Evolutionary conservation across 305 asterid species (phyloP), one percentile per base, ranked within the genome.

Genomic region (Fraxinus nigra): DNA sequence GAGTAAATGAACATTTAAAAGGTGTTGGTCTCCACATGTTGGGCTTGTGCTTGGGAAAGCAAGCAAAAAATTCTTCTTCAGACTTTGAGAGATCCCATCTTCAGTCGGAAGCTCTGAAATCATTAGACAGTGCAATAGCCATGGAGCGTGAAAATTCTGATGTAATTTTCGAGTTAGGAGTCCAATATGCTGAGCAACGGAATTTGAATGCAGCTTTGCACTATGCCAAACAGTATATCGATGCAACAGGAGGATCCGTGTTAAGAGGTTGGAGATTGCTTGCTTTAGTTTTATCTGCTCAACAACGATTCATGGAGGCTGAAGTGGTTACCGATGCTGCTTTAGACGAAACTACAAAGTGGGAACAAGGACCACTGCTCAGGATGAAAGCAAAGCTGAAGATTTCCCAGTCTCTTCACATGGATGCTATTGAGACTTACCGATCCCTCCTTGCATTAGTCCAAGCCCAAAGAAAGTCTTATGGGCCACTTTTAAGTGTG

Each of bases 331-430:
- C 84, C 33, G 98, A 92, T 88, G 98, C 98, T 37, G 99, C 99
- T 46, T 90, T 96, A 80, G 98, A 96, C 83, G 98, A 94, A 92
- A 96, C 98, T 16, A 87, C 93, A 10, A 93, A 90, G 81, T 96
- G 99, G 99, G 97, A 96, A 83, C 99, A 96, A 87, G 98, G 97
- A 67, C 93, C 97, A 24, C 90, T 96, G 72, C 97, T 96, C 56
- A 86, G 93, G 88, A 88, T 90, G 94, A 94, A 94, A 81, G 99
- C 98, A 72, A 92, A 92, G 88, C 92, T 96, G 78, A 95, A 93
- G 88, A 85, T 87, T 84, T 90, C 97, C 48, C 98, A 89, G 90
- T 94, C 97, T 2, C 88, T 72, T 56, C 94, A 91, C 87, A 91
- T 88, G 75, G 97, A 94, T 76, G 97, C 99, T 7, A 86, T 96